Evolutionary conservation across 345 rosid genomes (phyloP), one percentile per base, ranked within the genome.

Genomic region (Nasturtium officinale): DNA sequence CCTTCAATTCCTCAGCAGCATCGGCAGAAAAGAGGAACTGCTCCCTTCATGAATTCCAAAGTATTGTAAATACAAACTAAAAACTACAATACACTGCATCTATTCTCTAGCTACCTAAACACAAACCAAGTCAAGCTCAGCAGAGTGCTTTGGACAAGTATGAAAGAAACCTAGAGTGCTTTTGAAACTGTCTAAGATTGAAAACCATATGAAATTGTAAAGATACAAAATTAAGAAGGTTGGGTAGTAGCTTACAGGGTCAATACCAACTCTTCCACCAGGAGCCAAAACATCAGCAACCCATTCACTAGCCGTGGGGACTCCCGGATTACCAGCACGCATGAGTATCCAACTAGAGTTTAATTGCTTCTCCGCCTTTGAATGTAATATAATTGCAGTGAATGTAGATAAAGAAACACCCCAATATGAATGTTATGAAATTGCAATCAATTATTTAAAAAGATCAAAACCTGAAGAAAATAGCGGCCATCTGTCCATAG

Each of bases 401-500:
- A 52, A 53, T 35, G 11, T 43, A 56, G 35, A 21, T 67, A 1
- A 64, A 65, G 60, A 42, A 79, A 48, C 60, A 48, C 60, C 43
- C 3, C 38, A 15, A 56, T 40, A 42, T 52, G 12, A 57, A 9
- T 52, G 8, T 43, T 43, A 50, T 13, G 37, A 21, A 51, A 59
- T 7, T 9, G 6, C 45, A 50, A 62, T 28, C 17, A 47, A 46
- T 11, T 11, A 5, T 46, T 25, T 1, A 64, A 57, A 26, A 23
- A 13, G 62, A 48, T 32, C 43, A 50, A 66, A 73, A 91, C 98
- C 98, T 91, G 98, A 74, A 94, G 97, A 88, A 94, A 94, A 71
- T 94, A 94, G 29, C 98, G 90, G 37, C 97, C 97, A 72, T 94
- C 98, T 3, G 98, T 94, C 98, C 98, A 94, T 7, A 94, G 81